Conservation (phyloP, 768 basidiomycete species). For the Russula olivacea region DNA sequence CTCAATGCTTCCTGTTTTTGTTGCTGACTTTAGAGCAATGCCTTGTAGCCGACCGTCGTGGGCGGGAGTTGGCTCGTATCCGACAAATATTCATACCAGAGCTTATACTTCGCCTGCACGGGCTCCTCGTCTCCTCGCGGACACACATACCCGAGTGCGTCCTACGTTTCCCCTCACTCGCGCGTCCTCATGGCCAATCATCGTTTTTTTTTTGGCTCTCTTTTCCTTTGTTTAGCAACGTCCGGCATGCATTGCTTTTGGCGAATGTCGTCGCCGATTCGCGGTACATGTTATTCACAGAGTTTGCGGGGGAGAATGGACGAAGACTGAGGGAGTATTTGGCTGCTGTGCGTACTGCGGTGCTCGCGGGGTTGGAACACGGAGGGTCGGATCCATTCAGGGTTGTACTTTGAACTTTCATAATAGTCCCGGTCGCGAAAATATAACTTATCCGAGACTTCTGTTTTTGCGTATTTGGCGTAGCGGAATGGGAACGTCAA, state of each 20-base stretch:
- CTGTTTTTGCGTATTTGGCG: too few relatives aligned
- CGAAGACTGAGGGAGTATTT: slow-evolving; percentile 68
- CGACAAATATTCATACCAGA: slow-evolving; percentile 88
- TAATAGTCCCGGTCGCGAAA: too few relatives aligned
- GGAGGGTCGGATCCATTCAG: slow-evolving; percentile 74
- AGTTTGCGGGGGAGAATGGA: slow-evolving; percentile 64
- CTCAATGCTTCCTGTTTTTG: neutral
- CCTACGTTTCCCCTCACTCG: neutral
- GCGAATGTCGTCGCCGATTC: slow-evolving; percentile 87
- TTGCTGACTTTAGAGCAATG: neutral
- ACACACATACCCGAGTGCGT: slow-evolving; percentile 60
- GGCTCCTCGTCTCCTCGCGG: slow-evolving; percentile 59
- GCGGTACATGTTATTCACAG: slow-evolving; percentile 53
- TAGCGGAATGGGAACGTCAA: too few relatives aligned
- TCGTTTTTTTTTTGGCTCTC: neutral
- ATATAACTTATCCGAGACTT: too few relatives aligned
- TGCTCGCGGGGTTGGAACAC: slow-evolving; percentile 63
- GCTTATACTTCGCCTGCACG: slow-evolving; percentile 79
- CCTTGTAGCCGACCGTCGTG: slow-evolving; percentile 46
- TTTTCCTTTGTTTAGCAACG: slow-evolving; percentile 47
- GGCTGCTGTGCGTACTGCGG: slow-evolving; percentile 60
- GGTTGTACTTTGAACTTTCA: slow-evolving; percentile 29
- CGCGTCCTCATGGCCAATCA: neutral
- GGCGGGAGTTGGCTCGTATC: slow-evolving; percentile 68
- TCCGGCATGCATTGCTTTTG: slow-evolving; percentile 68